Evolutionary conservation across 495 filamentous ascomycete species (phyloP), one percentile per base, ranked within the genome.

Genomic region (Penicillium alfredii): DNA sequence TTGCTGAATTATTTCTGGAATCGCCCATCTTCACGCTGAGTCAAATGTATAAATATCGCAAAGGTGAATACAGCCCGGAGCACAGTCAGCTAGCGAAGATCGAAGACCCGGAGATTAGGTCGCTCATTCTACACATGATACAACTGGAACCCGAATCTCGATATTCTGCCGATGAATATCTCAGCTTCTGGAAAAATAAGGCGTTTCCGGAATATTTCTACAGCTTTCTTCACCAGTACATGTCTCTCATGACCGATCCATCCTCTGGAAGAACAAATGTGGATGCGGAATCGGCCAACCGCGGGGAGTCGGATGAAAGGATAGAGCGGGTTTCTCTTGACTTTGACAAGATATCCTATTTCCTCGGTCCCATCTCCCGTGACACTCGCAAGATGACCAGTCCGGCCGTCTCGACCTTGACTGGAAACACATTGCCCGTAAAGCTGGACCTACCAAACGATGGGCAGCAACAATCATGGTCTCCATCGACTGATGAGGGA

Each of bases 1-100:
- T 99, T 49, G 93, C 93, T 3, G 93, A 99, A 58, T 69, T 99
- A 3, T 97, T 97, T 45, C 74, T 95, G n/a, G 93, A 99, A 58
- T 72, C 86, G 0, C 88, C 90, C 1, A 88, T 97, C 19, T 97
- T 99, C 62, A 88, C 74, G 19, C 66, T 97, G 11, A 89, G 84
- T 39, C 90, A 97, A 57, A 78, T 99, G 40, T 96, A 87, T 71
- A 92, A 87, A 53, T 97, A 96, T 50, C 77, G 87, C 21, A 82
- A 82, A 43, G 83, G 84, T 25, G 88, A 97, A 53, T 99, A 95
- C 61, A 88, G 95, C 45, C 90, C 90, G 1, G 69, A 74, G 37
- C 79, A 83, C 30, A 74, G 78, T 6, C 80, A 92, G 51, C 64
- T 99, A 18, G 81, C 73, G 53, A 86, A 85, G 49, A 92, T 99